Evolutionary conservation across 306 rosid species (phyloP), one percentile per base, ranked within the genome.

Genomic region (Luffa aegyptiaca): DNA sequence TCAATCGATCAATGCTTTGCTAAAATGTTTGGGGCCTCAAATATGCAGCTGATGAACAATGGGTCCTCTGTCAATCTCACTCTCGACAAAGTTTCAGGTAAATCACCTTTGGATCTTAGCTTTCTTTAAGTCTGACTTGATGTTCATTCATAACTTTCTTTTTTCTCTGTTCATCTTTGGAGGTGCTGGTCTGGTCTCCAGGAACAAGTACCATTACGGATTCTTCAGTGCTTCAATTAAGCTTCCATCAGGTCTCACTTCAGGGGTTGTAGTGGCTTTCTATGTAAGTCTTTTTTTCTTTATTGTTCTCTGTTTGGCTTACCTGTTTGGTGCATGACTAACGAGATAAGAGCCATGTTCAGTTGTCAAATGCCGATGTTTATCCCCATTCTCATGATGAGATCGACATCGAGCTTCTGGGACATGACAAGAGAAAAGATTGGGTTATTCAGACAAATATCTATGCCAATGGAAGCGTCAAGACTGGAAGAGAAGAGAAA

Each of bases 201-300:
- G 84, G 53, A 80, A 69, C 71, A 88, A 83, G 73, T 92, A 84
- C 84, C 83, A 83, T 62, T 92, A 91, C 71, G 97, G 98, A 86
- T 95, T 95, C 92, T 95, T 95, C 89, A 95, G 96, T 86, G 97
- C 97, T 63, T 90, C 97, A 42, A 90, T 95, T 75, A 95, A 95
- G 86, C 89, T 95, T 33, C 98, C 98, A 4, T 78, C 97, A 20
- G 97, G 97, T 69, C 86, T 90, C 71, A 84, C 98, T 68, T 85
- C 98, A 63, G 98, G 98, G 62, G 97, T 95, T 81, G 98, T 95
- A 13, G 97, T 92, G 66, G 93, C 98, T 39, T 95, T 95, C 80
- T 95, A 95, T 81, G 98, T 95, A 89, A 89, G 97, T 52, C 17
- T 6, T 31, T 56, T 17, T 5, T 4, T 44, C 33, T 5, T 3